phyloP scores from a whole-genome alignment of 2,329 filamentous ascomycete genomes.

The Ophiocordyceps camponoti-floridani region DNA sequence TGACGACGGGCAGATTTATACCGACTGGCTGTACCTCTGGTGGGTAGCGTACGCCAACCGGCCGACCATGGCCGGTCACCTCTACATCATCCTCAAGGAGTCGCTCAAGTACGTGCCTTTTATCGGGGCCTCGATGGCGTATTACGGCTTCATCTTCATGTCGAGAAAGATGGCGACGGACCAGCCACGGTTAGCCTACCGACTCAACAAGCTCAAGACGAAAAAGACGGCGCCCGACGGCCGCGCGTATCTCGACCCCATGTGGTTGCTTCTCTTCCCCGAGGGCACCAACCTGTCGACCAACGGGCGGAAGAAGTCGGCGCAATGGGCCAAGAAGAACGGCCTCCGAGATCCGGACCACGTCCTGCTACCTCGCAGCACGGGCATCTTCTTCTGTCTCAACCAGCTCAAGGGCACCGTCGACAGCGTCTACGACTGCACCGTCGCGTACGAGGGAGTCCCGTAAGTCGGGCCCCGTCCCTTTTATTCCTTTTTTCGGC shows the following conservation, averaged over 20 bases:
- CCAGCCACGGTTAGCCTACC: conserved; percentile 54
- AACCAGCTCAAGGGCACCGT: conserved; percentile 56
- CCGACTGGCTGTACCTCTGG: conserved; percentile 86
- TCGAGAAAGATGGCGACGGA: conserved; percentile 78
- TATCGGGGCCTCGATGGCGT: conserved; percentile 65
- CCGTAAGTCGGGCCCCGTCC: conserved; percentile 41
- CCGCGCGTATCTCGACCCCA: conserved; percentile 46
- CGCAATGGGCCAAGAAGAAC: conserved; percentile 59
- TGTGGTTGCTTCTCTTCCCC: conserved; percentile 82
- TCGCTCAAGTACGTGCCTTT: conserved; percentile 68
- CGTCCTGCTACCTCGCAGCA: conserved; percentile 60
- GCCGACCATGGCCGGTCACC: conserved; percentile 63
- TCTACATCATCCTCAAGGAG: conserved; percentile 85
- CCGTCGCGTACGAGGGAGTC: conserved; percentile 85
- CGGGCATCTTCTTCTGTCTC: conserved; percentile 63
- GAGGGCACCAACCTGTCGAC: conserved; percentile 69
- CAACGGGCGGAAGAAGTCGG: conserved; percentile 53
- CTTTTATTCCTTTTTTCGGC: conserved; percentile 1
- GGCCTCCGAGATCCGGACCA: conserved; percentile 57
- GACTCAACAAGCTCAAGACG: conserved; percentile 51
- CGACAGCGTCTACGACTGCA: conserved; percentile 83
- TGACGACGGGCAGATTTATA: conserved; percentile 43
- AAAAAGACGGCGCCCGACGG: conserved; percentile 33
- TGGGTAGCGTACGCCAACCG: conserved; percentile 73
- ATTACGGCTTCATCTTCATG: conserved; percentile 83